Evolutionary conservation across 2,329 filamentous ascomycete species (phyloP), one percentile per base, ranked within the genome.

Genomic region (Chaetomium sp.): DNA sequence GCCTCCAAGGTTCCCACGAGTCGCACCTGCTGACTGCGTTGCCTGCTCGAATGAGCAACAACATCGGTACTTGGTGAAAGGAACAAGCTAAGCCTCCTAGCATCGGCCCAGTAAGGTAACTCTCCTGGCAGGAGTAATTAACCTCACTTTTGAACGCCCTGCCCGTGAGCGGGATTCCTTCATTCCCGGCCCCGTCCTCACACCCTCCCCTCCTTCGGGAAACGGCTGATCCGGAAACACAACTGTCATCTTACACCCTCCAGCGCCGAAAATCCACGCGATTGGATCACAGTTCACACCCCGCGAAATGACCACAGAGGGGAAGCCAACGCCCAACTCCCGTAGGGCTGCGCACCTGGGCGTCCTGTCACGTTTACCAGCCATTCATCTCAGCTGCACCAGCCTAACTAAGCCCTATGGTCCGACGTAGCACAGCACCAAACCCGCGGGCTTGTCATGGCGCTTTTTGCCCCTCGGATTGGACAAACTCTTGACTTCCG

Each of bases 351-450:
- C 36, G 45, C 11, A 41, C 43, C 35, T 7, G n/a, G 33, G 32
- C 14, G 48, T 38, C 35, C 37, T 10, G 7, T 42, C 46, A 51
- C 54, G 50, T 56, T 50, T 27, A 40, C 45, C 50, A 53, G 42
- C 51, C 46, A 56, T 37, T 50, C 50, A 56, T 44, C 54, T 41
- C 44, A 49, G 33, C 44, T 36, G 44, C 35, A 55, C 36, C 47
- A n/a, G 40, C 6, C 5, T 12, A 12, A 42, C 11, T 52, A 52
- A 56, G 57, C 57, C 57, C 53, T 56, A 58, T 37, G 50, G 38
- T 43, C 56, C 56, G 40, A 59, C 50, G 56, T 58, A 40, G 49
- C 45, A 58, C 52, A 9, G 42, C 44, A 58, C 6, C 4, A 37
- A 14, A 3, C 19, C 19, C 19, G 19, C 19, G 19, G 19, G 19